phyloP scores from a whole-genome alignment of 2,329 filamentous ascomycete species.

The Penicillium sp. region DNA sequence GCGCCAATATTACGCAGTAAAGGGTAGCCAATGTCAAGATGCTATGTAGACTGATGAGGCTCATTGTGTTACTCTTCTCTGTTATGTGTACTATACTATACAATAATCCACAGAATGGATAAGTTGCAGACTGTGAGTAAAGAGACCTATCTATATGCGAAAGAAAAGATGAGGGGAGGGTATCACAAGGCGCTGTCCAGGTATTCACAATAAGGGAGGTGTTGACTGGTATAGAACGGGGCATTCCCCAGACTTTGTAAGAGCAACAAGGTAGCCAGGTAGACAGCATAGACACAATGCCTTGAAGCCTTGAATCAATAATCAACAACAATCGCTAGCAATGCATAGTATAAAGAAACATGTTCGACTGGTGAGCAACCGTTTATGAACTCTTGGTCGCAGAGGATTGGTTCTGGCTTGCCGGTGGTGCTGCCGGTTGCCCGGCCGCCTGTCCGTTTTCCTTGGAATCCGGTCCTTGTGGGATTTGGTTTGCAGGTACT shows the following conservation, averaged over 20 bases:
- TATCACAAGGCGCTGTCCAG: background rate
- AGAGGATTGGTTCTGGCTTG: background rate
- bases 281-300: background rate
- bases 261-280: background rate
- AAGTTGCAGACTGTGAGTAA: background rate
- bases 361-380: background rate
- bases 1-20: background rate
- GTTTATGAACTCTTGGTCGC: background rate
- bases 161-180: background rate
- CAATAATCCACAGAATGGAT: background rate
- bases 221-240: too few relatives aligned
- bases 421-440: background rate
- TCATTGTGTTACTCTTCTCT: background rate
- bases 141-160: background rate
- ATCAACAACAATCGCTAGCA: background rate
- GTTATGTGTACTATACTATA: background rate
- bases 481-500: constrained; percentile 1
- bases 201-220: background rate
- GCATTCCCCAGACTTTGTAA: background rate
- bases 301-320: background rate
- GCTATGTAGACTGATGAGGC: background rate
- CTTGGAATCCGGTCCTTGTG: background rate
- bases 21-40: background rate
- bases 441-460: background rate
- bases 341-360: background rate